Evolutionary conservation across 371 early-diverging fungal genomes (phyloP), one percentile per base, ranked within the genome.

Genomic region (Fennellomyces sp.): DNA sequence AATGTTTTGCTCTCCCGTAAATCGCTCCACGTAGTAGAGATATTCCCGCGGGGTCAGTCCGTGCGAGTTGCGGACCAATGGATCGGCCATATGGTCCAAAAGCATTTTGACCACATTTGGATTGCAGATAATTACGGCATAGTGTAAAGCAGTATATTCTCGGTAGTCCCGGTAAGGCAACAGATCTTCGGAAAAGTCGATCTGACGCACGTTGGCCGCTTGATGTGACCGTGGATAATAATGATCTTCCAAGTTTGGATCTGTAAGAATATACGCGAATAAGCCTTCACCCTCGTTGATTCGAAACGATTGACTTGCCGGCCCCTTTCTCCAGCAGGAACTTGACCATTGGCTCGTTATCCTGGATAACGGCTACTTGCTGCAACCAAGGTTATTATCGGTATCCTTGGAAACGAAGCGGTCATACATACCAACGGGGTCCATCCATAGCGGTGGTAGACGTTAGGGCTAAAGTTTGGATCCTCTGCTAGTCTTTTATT

Each of bases 41-140:
- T 80, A 80, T 53, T 80, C 80, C 1, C 80, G 66, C 25, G 80
- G 76, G 8, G 76, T 80, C 15, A 80, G 48, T 0, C 80, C 80
- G 50, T 76, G 63, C 2, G 75, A 63, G 29, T 81, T 81, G 26
- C 73, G 69, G 2, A 68, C 66, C 7, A 77, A 55, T 11, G 85
- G 85, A 53, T 84, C 80, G 8, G 85, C 92, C 49, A 88, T 79
- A 58, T 75, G 57, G 26, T 89, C 85, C 11, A 90, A 63, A 5
- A 92, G 73, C 21, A 88, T 39, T 10, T 78, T 62, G n/a, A 85
- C 82, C 11, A 89, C 67, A 12, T 63, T 56, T 5, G 78, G 65
- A 29, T 82, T 84, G 12, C 90, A 87, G 51, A 82, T 83, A 58
- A 83, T 78, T 28, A 84, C 84, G 5, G 90, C 90, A 54, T 87